phyloP scores from a whole-genome alignment of 179 eudicot genomes.

The Silene vulgaris region DNA sequence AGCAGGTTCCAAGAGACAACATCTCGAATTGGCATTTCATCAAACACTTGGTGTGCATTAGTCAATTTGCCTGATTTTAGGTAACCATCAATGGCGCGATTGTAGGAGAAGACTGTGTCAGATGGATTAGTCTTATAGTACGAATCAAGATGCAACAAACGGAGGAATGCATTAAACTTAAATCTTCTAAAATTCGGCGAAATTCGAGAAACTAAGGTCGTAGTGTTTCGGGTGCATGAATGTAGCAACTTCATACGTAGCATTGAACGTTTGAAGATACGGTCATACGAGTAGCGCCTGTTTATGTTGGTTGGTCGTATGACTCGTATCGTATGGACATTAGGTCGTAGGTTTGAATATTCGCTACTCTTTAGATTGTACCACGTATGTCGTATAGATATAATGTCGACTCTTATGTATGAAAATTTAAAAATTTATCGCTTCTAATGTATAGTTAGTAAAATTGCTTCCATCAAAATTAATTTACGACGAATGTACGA shows the following conservation, averaged over 20 bases:
- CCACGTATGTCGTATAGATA: no score
- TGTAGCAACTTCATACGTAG: slow-evolving; percentile 15
- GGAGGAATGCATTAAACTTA: background rate
- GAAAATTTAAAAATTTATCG: no score
- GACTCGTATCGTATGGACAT: no score
- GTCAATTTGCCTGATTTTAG: slow-evolving; percentile 43
- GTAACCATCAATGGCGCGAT: slow-evolving; percentile 34
- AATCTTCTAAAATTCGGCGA: background rate
- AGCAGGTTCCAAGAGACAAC: slow-evolving; percentile 58
- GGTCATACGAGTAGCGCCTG: no score
- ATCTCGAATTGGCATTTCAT: slow-evolving; percentile 63
- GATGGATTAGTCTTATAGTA: slow-evolving; percentile 29
- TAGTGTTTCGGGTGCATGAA: slow-evolving; percentile 7
- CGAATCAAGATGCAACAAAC: slow-evolving; percentile 28
- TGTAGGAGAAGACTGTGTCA: slow-evolving; percentile 33
- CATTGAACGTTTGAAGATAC: slow-evolving; percentile 11
- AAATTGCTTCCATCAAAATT: no score
- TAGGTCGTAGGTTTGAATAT: no score
- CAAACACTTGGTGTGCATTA: slow-evolving; percentile 53
- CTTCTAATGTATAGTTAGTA: no score
- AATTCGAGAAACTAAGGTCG: slow-evolving; percentile 1
- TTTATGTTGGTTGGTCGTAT: no score
- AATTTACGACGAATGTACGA: no score
- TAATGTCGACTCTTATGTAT: no score
- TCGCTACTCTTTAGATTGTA: no score